Percentiles rank a stretch among this genome's conserved stretches.
These are phyloP conservation scores for Kurtzmaniella natalensis DNA, from an alignment of 1,139 yeast species.

Conservation along the genomic window DNA sequence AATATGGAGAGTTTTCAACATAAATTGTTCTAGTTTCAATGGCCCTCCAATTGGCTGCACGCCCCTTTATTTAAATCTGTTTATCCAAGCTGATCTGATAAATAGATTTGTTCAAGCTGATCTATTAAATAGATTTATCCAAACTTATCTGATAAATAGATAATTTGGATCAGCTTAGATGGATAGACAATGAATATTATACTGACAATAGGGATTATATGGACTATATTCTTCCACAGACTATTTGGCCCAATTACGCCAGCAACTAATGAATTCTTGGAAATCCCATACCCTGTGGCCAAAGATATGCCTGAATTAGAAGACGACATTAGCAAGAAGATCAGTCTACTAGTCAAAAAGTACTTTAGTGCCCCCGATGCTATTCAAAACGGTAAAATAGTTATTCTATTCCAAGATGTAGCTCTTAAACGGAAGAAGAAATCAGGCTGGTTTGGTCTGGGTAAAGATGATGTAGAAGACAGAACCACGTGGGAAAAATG, in stretches of 20 bases:
- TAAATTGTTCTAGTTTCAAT: no score
- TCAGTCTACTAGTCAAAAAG: slow-evolving; percentile 30
- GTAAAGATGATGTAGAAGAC: slow-evolving; percentile 21
- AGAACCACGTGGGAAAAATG: slow-evolving; percentile 40
- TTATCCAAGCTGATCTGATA: no score
- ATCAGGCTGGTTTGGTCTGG: slow-evolving; percentile 41
- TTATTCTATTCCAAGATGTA: slow-evolving; percentile 27
- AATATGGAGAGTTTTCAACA: no score
- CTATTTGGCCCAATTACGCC: slow-evolving; percentile 67
- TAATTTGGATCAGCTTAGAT: background rate
- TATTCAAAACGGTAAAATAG: slow-evolving; percentile 19
- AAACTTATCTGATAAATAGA: background rate
- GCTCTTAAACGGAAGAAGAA: slow-evolving; percentile 29
- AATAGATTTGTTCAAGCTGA: no score
- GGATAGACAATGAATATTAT: background rate
- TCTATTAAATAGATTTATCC: no score
- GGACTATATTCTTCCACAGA: slow-evolving; percentile 67
- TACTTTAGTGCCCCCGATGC: slow-evolving; percentile 17
- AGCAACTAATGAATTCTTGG: slow-evolving; percentile 39
- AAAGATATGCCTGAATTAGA: slow-evolving; percentile 41
- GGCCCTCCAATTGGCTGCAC: no score
- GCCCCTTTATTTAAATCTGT: no score
- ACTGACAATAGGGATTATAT: slow-evolving; percentile 48
- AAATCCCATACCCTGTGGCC: slow-evolving; percentile 44
- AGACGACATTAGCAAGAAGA: slow-evolving; percentile 37